Base-by-base conservation (phyloP, 2,329 filamentous ascomycete genomes). In the Xenosphaeropsis pyriputrescens region DNA sequence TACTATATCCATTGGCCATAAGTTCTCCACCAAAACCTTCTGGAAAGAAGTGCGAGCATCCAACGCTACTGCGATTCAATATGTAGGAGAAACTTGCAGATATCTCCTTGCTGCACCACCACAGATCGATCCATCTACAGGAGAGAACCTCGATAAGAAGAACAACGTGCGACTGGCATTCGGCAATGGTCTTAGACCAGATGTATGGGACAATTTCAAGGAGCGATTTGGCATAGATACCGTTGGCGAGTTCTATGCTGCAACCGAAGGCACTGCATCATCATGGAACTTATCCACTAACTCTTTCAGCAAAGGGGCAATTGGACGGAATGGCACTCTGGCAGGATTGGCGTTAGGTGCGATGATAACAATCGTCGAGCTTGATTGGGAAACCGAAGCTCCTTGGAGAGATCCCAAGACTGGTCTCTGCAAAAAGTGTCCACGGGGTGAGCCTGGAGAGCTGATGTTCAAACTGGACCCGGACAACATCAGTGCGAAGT, bases 31-130 rank as follows among this genome's bases (percentile, higher is more conserved):
- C 2, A 71, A 70, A 43, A 73, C 65, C 1, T 91, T 89, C 58
- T 91, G 84, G 79, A 63, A 72, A 13, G 82, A 89, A 39, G 79
- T 79, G 13, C 71, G 80, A n/a, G 68, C 70, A 33, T 72, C 70
- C 35, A 62, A 78, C 7, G 79, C 85, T 15, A 91, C 82, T 1
- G 67, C 77, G 4, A 79, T 93, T 43, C 85, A 93, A 54, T 93
- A 93, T 53, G 85, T 93, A 12, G 85, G 85, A 37, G 85, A 93
- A 57, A 89, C 84, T 1, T 79, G 85, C 45, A 78, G 85, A 5
- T 93, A 93, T 55, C 69, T 93, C 4, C 67, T 93, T 9, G 68
- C 80, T 0, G 73, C 75, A 0, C 61, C 79, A 2, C 64, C 72
- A 0, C 67, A 79, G 39, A 56, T 65, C 18, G 76, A 85, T 46